A percentile compares a stretch with the other conserved stretches of the same genome.
phyloP scores from a whole-genome alignment of 1,284 basidiomycete species.

The Trametes polyzona region DNA sequence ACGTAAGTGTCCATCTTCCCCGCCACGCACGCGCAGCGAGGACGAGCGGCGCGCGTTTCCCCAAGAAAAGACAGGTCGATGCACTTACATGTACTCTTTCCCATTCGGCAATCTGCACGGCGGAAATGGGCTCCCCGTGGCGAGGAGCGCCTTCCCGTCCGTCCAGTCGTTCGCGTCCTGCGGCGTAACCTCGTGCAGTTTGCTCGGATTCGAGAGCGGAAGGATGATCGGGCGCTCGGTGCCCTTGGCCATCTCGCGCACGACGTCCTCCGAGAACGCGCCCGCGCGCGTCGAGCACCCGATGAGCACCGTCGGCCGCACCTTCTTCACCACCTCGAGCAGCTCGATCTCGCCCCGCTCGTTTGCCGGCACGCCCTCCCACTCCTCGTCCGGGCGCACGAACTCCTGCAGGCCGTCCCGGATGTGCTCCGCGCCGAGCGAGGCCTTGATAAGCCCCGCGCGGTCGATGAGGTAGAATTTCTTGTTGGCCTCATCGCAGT shows the following conservation, averaged over 20 bases:
- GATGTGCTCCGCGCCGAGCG: slow-evolving; percentile 51
- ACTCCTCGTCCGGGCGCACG: slow-evolving; percentile 57
- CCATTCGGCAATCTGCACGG: slow-evolving; percentile 71
- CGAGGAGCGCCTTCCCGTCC: slow-evolving; percentile 72
- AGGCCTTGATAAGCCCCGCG: slow-evolving; percentile 59
- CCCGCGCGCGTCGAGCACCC: slow-evolving; percentile 82
- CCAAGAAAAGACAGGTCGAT: neutral
- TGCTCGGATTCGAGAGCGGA: slow-evolving; percentile 82
- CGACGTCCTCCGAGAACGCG: slow-evolving; percentile 81
- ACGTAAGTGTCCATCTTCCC: slow-evolving; percentile 8
- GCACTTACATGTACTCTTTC: slow-evolving; percentile 65
- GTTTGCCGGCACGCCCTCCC: slow-evolving; percentile 40
- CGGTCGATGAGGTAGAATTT: slow-evolving; percentile 72
- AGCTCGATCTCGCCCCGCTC: slow-evolving; percentile 52
- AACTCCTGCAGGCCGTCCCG: slow-evolving; percentile 61
- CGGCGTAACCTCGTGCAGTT: slow-evolving; percentile 77
- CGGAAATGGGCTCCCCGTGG: slow-evolving; percentile 84
- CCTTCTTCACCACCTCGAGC: slow-evolving; percentile 69
- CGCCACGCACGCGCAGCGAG: neutral
- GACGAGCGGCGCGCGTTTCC: neutral
- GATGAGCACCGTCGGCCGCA: slow-evolving; percentile 76
- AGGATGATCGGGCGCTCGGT: slow-evolving; percentile 80
- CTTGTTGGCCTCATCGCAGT: slow-evolving; percentile 59
- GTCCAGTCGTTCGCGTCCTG: slow-evolving; percentile 79
- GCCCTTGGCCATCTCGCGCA: slow-evolving; percentile 69